Conservation (phyloP, 2,329 filamentous ascomycete species). For the Exophiala alcalophila region DNA sequence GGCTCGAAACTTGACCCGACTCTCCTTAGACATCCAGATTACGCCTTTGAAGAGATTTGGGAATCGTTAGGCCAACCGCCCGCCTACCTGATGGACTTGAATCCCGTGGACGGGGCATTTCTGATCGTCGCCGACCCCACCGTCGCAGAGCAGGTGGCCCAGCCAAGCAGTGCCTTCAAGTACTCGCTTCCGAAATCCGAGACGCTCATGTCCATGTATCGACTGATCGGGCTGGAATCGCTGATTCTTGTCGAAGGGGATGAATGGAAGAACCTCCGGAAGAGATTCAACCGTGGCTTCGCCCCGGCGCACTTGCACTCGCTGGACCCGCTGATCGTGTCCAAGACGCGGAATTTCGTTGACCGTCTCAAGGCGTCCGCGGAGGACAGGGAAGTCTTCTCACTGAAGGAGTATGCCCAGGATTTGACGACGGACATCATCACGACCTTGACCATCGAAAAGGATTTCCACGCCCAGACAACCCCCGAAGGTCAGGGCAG, state of each 20-base stretch:
- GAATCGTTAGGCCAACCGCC: constrained; percentile 20
- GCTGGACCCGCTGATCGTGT: constrained; percentile 32
- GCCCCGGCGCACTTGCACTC: constrained; percentile 38
- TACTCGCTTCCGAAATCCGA: constrained; percentile 33
- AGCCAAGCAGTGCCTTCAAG: constrained; percentile 39
- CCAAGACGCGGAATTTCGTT: constrained; percentile 21
- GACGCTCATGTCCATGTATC: constrained; percentile 32
- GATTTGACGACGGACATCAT: constrained; percentile 45
- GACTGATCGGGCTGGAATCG: constrained; percentile 35
- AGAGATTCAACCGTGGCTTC: constrained; percentile 43
- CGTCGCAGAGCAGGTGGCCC: constrained; percentile 41
- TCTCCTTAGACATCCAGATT: constrained; percentile 23
- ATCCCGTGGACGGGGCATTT: constrained; percentile 39
- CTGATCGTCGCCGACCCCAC: constrained; percentile 40
- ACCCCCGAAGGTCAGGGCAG: constrained; percentile 18
- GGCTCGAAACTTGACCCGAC: constrained; percentile 21
- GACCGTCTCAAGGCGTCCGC: constrained; percentile 25
- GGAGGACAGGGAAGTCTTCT: constrained; percentile 37
- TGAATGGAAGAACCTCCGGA: constrained; percentile 40
- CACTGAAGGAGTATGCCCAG: constrained; percentile 37
- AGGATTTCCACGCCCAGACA: constrained; percentile 26
- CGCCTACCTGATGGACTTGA: constrained; percentile 40
- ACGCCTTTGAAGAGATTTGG: constrained; percentile 26
- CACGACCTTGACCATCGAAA: constrained; percentile 37
- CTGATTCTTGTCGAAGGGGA: constrained; percentile 39